Evolutionary conservation across 768 basidiomycete species (phyloP).

Genomic region (Gautieria morchelliformis): DNA sequence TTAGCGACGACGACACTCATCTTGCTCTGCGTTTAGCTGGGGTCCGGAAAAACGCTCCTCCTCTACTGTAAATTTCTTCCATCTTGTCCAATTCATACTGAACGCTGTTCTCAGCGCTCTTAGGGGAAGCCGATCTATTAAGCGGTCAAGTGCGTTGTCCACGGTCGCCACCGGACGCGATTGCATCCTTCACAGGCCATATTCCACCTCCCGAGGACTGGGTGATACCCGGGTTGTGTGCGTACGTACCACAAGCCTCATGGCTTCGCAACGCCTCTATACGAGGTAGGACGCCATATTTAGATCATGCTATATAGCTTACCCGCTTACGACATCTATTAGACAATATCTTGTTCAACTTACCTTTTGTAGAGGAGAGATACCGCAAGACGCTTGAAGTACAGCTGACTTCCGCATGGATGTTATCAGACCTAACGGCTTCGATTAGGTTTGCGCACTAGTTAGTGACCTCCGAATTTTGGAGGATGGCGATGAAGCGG

Average conservation of each 20-base stretch:
- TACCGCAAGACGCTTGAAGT: conserved; percentile 74
- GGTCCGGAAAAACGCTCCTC: conserved; percentile 81
- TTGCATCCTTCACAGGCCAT: conserved; percentile 48
- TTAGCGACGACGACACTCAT: not conserved
- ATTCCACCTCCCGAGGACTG: conserved; percentile 48
- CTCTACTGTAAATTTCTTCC: conserved; percentile 40
- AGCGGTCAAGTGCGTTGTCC: conserved; percentile 77
- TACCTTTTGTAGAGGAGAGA: conserved; percentile 63
- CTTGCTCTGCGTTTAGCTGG: conserved; percentile 37
- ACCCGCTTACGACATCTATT: conserved; percentile 26
- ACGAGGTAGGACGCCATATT: conserved; percentile 33
- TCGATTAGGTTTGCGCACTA: conserved; percentile 42
- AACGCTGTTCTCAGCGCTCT: conserved; percentile 39
- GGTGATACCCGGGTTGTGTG: conserved; percentile 70
- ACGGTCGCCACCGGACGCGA: conserved; percentile 70
- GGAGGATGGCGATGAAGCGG: conserved; percentile 81
- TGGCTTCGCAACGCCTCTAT: conserved; percentile 26
- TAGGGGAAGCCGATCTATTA: conserved; percentile 83
- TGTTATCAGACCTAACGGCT: conserved; percentile 19
- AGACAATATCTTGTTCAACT: conserved; percentile 71
- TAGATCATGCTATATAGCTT: conserved; percentile 9
- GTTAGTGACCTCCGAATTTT: conserved; percentile 69
- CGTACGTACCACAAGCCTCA: conserved; percentile 61
- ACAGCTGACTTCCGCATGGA: conserved; percentile 15
- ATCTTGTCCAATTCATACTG: conserved; percentile 9